Evolutionary conservation across 2,329 filamentous ascomycete species (phyloP).

Genomic region (Sordariomycetes sp.): DNA sequence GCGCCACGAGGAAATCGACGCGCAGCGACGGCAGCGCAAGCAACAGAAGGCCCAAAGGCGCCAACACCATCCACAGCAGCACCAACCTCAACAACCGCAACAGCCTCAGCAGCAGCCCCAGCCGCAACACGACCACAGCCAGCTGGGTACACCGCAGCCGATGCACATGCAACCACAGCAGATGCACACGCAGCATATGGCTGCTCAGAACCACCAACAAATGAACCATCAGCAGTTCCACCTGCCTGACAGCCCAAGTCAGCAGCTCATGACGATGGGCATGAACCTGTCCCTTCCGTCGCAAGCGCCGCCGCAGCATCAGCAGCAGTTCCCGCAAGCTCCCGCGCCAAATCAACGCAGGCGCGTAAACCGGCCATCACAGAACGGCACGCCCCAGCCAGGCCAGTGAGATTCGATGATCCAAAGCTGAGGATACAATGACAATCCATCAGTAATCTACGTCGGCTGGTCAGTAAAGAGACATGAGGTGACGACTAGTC

Average conservation of each 20-base stretch:
- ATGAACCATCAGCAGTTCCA: slow-evolving; percentile 6
- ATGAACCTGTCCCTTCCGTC: neutral
- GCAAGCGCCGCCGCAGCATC: neutral
- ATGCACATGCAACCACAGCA: slow-evolving; percentile 8
- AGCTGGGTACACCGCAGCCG: slow-evolving; percentile 4
- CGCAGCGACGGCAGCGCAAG: slow-evolving; percentile 15
- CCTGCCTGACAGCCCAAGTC: slow-evolving; percentile 3
- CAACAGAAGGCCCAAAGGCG: slow-evolving; percentile 12
- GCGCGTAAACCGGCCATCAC: slow-evolving; percentile 1
- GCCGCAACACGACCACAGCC: no score
- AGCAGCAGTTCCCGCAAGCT: slow-evolving; percentile 2
- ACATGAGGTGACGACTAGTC: no score
- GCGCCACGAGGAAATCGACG: slow-evolving; percentile 27
- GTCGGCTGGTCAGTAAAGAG: no score
- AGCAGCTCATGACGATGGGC: slow-evolving; percentile 1
- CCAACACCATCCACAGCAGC: slow-evolving; percentile 14
- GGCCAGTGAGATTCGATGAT: no score
- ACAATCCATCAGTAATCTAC: no score
- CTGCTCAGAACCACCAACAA: slow-evolving; percentile 9
- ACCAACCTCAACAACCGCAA: slow-evolving; percentile 6
- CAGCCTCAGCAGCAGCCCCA: slow-evolving; percentile 5
- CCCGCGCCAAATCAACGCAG: slow-evolving; percentile 1
- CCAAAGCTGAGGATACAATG: no score
- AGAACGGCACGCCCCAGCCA: neutral
- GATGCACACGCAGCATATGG: slow-evolving; percentile 9